Conservation (phyloP, 2,329 filamentous ascomycete species). For the Waltergamsia citrina region DNA sequence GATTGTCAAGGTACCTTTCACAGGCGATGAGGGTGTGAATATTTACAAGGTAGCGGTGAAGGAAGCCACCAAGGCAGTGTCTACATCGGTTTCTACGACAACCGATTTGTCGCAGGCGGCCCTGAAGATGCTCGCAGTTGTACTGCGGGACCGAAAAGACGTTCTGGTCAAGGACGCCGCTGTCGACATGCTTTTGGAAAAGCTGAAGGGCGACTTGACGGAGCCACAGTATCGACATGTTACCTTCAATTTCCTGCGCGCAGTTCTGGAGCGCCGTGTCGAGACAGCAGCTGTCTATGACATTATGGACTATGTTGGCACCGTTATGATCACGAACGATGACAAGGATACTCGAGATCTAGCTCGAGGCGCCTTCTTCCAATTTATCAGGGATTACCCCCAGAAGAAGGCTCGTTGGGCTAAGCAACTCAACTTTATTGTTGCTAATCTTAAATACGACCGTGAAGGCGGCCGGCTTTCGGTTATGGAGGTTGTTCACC, state of each 20-base stretch:
- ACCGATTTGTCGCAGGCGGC: slow-evolving; percentile 81
- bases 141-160: slow-evolving; percentile 72
- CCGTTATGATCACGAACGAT: slow-evolving; percentile 93
- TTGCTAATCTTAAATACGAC: slow-evolving; percentile 85
- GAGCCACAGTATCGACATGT: slow-evolving; percentile 88
- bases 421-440: slow-evolving; percentile 81
- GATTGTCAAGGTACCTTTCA: slow-evolving; percentile 75
- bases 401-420: slow-evolving; percentile 83
- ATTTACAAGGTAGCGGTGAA: slow-evolving; percentile 70
- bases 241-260: slow-evolving; percentile 88
- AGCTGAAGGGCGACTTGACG: slow-evolving; percentile 80
- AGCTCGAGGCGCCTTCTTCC: slow-evolving; percentile 81
- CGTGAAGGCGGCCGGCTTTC: slow-evolving; percentile 82
- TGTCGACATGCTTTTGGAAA: slow-evolving; percentile 71
- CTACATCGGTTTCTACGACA: slow-evolving; percentile 66
- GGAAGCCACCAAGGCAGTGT: slow-evolving; percentile 76
- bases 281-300: slow-evolving; percentile 87
- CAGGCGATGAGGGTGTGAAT: slow-evolving; percentile 55
- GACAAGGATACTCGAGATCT: slow-evolving; percentile 81
- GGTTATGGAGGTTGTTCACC: slow-evolving; percentile 83
- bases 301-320: slow-evolving; percentile 77
- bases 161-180: slow-evolving; percentile 72
- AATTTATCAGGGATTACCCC: slow-evolving; percentile 90
- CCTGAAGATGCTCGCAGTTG: slow-evolving; percentile 76
- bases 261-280: slow-evolving; percentile 75